Evolutionary conservation across 257 asterid species (phyloP), one percentile per base, ranked within the genome.

Genomic region (Nicotiana sylvestris): DNA sequence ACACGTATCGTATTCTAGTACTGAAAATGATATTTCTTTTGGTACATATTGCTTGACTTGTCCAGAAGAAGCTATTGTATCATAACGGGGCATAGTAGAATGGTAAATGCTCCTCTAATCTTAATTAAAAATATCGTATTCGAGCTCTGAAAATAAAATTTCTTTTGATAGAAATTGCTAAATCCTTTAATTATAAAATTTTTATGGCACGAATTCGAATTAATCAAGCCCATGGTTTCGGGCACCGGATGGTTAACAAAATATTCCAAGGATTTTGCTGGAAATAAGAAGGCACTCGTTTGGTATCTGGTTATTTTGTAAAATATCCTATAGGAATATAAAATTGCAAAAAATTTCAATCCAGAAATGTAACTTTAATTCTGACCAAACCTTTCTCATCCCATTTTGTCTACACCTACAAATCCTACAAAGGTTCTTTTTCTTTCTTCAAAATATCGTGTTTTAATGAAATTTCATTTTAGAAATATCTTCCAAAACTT

Each of bases 361-460:
- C 79, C 25, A 21, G 25, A 72, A 39, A 72, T 72, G 13, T 43
- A 21, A 72, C 35, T 21, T 72, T 10, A 39, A 39, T 39, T 70
- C 35, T 39, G 57, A 70, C 78, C 78, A 39, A 21, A n/a, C 78
- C 58, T 69, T 69, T 39, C 57, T 69, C 39, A 70, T 70, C 49
- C 2, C 49, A 39, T 39, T 39, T 39, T 0, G 49, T 7, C 0
- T 6, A 39, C 49, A 0, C 46, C 46, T 1, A 6, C 9, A 1
- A 39, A 39, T 39, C 78, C 30, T 39, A 21, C 35, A 39, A 39
- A 69, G 32, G 7, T 37, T 68, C 15, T 9, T 10, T 70, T 39
- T 10, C 1, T 70, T 39, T 0, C 2, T 43, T n/a, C 58, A 15
- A 39, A 43, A 17, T 4, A 18, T 9, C 0, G 8, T 0, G 10